These are phyloP conservation scores for Lasiosphaeria ovina DNA, from an alignment of 495 filamentous ascomycete genomes.

Conservation along the genomic window DNA sequence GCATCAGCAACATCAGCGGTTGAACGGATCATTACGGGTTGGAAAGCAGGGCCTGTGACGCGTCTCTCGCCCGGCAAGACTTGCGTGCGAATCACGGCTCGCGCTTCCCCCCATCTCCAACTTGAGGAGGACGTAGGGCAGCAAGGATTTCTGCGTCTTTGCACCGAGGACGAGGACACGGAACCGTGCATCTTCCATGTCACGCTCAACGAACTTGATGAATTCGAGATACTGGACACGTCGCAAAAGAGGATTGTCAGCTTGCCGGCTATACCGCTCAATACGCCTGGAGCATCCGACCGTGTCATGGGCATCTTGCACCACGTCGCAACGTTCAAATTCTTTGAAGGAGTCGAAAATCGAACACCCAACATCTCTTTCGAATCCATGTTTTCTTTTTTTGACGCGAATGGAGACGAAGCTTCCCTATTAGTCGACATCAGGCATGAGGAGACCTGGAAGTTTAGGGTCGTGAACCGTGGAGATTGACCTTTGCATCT, in stretches of 20 bases:
- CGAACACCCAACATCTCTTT: constrained; percentile 1
- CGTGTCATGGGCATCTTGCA: not conserved
- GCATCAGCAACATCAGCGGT: not conserved
- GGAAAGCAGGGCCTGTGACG: not conserved
- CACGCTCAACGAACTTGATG: not conserved
- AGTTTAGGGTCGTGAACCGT: constrained; percentile 9
- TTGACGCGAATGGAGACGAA: not conserved
- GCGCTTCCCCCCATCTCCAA: not conserved
- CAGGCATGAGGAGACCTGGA: constrained; percentile 4
- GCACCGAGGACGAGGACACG: not conserved
- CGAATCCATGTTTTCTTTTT: not conserved
- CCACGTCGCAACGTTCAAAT: constrained; percentile 12
- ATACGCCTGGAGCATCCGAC: not conserved
- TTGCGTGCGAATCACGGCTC: not conserved
- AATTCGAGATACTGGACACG: constrained; percentile 6
- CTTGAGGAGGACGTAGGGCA: not conserved
- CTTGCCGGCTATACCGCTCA: not conserved
- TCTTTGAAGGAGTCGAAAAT: constrained; percentile 10
- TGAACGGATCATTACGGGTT: not conserved
- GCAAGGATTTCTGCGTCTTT: not conserved
- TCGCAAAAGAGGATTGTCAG: not conserved
- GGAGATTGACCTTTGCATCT: constrained; percentile 8
- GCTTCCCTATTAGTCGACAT: constrained; percentile 2
- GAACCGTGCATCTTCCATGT: not conserved
- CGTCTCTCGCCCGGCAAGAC: not conserved